Conservation (phyloP, 1,139 yeast species). For the Nakaseomyces glabratus region DNA sequence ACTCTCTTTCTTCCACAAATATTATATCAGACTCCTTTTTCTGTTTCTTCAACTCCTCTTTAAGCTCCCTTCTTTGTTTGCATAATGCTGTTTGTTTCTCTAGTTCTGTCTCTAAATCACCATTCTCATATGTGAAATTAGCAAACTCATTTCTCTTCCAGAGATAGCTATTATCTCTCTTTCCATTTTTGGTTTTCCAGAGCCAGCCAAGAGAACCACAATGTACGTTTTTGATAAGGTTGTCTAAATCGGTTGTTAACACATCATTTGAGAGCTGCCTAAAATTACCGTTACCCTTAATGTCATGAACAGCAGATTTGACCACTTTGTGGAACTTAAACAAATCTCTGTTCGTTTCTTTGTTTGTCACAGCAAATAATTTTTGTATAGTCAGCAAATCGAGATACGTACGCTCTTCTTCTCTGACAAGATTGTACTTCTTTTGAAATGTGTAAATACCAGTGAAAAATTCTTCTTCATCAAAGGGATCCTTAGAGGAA, state of each 20-base stretch:
- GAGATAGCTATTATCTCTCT: constrained; percentile 13
- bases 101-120: constrained; percentile 26
- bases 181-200: constrained; percentile 33
- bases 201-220: constrained; percentile 40
- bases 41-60: constrained; percentile 8
- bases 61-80: constrained; percentile 11
- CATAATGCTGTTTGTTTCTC: constrained; percentile 18
- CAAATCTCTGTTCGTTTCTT: constrained; percentile 41
- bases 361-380: constrained; percentile 51
- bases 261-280: constrained; percentile 38
- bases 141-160: constrained; percentile 19
- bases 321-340: constrained; percentile 60
- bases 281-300: constrained; percentile 35
- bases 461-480: constrained; percentile 54
- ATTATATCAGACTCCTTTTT: constrained; percentile 1
- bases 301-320: constrained; percentile 67
- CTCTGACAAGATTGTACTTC: constrained; percentile 34
- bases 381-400: constrained; percentile 56
- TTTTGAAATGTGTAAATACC: constrained; percentile 63
- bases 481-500: constrained; percentile 70
- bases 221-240: constrained; percentile 35
- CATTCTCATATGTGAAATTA: constrained; percentile 26
- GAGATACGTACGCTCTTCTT: constrained; percentile 45
- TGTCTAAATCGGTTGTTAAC: constrained; percentile 44
- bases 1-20: constrained; percentile 10